Conservation (phyloP, 768 basidiomycete genomes). For the Rhizopogon salebrosus region DNA sequence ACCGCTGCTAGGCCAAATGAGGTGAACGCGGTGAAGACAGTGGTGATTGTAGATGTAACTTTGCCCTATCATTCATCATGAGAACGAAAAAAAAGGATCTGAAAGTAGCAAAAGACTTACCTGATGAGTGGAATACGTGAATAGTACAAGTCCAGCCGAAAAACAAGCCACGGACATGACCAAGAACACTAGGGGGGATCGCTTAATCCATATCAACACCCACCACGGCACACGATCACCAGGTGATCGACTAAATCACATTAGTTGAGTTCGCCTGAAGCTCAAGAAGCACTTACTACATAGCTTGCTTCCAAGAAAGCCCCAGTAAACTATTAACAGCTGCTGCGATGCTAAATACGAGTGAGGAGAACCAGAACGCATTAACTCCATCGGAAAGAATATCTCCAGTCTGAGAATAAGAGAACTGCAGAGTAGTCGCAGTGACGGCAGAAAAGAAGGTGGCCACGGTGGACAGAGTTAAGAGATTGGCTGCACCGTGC, state of each 20-base stretch:
- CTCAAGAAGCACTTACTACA: conserved; percentile 56
- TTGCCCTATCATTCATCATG: conserved; percentile 31
- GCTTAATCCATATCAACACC: conserved; percentile 79
- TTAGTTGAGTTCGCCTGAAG: background rate
- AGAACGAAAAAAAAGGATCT: background rate
- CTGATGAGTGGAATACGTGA: conserved; percentile 63
- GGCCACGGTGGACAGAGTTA: conserved; percentile 72
- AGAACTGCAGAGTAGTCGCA: conserved; percentile 68
- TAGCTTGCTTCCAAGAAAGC: conserved; percentile 75
- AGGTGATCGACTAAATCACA: conserved; percentile 59
- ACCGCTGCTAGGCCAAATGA: conserved; percentile 68
- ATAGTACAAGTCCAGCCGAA: conserved; percentile 67
- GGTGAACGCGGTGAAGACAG: conserved; percentile 67
- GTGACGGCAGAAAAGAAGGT: conserved; percentile 77
- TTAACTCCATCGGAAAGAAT: conserved; percentile 52
- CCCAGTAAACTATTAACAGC: conserved; percentile 76
- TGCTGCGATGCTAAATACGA: conserved; percentile 74
- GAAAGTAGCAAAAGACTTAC: conserved; percentile 25
- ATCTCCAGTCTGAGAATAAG: conserved; percentile 34
- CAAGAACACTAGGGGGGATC: conserved; percentile 73
- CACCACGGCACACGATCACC: conserved; percentile 77
- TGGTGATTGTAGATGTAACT: conserved; percentile 59
- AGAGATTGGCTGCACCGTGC: conserved; percentile 62
- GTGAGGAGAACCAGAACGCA: conserved; percentile 67
- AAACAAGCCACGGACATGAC: conserved; percentile 74